These are phyloP conservation scores for Microascus cirrosus DNA, from an alignment of 2,329 filamentous ascomycete genomes.

Conservation along the genomic window DNA sequence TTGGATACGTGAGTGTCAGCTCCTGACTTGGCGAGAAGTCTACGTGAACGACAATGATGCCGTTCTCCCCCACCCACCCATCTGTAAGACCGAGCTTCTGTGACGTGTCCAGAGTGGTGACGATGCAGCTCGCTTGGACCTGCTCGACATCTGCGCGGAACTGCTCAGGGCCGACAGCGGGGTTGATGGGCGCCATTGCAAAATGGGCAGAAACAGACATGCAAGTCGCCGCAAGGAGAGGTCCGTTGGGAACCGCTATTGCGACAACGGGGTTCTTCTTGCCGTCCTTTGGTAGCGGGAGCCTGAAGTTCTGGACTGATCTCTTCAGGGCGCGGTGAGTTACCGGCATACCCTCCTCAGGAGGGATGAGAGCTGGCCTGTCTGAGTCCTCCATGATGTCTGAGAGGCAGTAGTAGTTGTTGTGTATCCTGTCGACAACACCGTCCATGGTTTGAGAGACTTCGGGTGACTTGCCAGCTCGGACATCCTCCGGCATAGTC, in stretches of 20 bases:
- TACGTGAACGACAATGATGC: slow-evolving; percentile 26
- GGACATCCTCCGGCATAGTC: slow-evolving; percentile 22
- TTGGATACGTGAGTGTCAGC: slow-evolving; percentile 5
- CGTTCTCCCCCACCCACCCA: slow-evolving; percentile 15
- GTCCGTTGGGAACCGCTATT: slow-evolving; percentile 41
- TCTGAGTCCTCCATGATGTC: slow-evolving; percentile 18
- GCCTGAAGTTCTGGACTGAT: slow-evolving; percentile 20
- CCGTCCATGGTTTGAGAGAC: slow-evolving; percentile 9
- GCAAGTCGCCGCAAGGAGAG: slow-evolving; percentile 36
- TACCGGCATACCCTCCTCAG: slow-evolving; percentile 14
- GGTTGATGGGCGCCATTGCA: slow-evolving; percentile 39
- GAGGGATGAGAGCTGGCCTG: slow-evolving; percentile 16
- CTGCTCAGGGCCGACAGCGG: slow-evolving; percentile 34
- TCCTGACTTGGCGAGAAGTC: slow-evolving; percentile 4
- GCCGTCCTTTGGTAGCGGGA: slow-evolving; percentile 12
- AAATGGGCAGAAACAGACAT: slow-evolving; percentile 38
- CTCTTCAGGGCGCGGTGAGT: slow-evolving; percentile 18
- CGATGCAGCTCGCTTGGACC: slow-evolving; percentile 30
- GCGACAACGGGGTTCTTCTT: slow-evolving; percentile 30
- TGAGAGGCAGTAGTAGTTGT: slow-evolving; percentile 24
- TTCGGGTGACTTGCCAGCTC: slow-evolving; percentile 12
- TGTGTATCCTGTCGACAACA: slow-evolving; percentile 14
- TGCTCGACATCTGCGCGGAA: slow-evolving; percentile 38
- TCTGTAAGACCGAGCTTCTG: slow-evolving; percentile 23
- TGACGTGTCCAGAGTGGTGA: slow-evolving; percentile 29